A percentile compares a stretch with the other conserved stretches of the same genome.
These are phyloP conservation scores for Blumeriella jaapii DNA, from an alignment of 2,329 filamentous ascomycete species.

Conservation along the genomic window DNA sequence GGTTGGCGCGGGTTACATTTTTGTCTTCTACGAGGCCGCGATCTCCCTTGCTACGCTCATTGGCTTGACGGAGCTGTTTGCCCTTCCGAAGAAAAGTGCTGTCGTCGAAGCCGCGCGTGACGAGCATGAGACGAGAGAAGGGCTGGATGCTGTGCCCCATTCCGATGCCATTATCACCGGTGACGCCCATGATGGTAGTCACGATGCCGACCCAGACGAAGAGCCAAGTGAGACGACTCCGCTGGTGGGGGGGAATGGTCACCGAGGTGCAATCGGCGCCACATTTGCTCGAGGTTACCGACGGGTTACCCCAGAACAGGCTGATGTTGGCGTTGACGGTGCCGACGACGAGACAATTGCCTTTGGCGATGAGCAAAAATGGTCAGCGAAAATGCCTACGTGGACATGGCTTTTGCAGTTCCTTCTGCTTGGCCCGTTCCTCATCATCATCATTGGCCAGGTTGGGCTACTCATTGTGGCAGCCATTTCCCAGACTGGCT, in stretches of 20 bases:
- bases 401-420: conserved; percentile 89
- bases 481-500: conserved; percentile 66
- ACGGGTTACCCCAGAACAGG: conserved; percentile 16
- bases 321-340: conserved; percentile 21
- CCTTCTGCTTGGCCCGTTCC: conserved; percentile 65
- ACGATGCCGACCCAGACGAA: conserved; percentile 7
- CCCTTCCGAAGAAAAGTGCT: conserved; percentile 57
- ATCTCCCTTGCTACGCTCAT: conserved; percentile 65
- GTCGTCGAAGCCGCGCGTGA: conserved; percentile 51
- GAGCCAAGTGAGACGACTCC: conserved; percentile 43
- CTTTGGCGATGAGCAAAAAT: conserved; percentile 68
- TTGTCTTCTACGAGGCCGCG: conserved; percentile 68
- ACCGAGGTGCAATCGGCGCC: conserved; percentile 41
- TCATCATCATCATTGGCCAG: conserved; percentile 66
- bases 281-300: conserved; percentile 44
- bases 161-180: conserved; percentile 30
- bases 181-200: conserved; percentile 19
- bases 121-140: conserved; percentile 34
- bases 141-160: conserved; percentile 25
- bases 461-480: conserved; percentile 61
- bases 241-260: conserved; percentile 34
- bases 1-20: conserved; percentile 66
- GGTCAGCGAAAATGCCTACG: conserved; percentile 67
- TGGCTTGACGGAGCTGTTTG: conserved; percentile 69
- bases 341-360: conserved; percentile 29